Conservation (phyloP, 805 yeast genomes). For the Cyberlindnera xishuangbannaensis region DNA sequence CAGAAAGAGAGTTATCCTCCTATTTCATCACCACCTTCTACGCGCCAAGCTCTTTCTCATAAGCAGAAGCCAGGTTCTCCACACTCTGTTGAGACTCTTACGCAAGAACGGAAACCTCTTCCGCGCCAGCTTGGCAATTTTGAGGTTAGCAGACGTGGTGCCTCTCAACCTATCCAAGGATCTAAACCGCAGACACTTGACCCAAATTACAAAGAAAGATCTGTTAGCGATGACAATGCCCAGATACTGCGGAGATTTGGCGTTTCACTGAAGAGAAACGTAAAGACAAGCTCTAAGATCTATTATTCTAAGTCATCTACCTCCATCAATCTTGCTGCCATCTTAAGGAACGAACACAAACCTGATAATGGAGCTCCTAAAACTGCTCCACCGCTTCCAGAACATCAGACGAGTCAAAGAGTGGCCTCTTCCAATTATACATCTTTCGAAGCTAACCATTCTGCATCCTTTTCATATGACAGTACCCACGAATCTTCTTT, state of each 20-base stretch:
- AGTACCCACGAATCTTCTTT: conserved; percentile 20
- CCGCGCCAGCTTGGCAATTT: conserved; percentile 15
- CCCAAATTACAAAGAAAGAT: conserved; percentile 19
- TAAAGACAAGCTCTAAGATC: conserved; percentile 19
- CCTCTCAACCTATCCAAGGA: conserved; percentile 16
- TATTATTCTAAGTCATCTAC: conserved; percentile 26
- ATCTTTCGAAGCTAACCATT: conserved; percentile 11
- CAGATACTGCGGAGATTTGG: conserved; percentile 21
- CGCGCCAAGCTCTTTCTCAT: not conserved
- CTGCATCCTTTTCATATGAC: conserved; percentile 3
- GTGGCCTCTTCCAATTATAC: conserved; percentile 23
- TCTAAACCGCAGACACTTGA: conserved; percentile 21
- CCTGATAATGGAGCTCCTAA: conserved; percentile 4
- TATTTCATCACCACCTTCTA: conserved; percentile 4
- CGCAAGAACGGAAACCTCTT: conserved; percentile 3
- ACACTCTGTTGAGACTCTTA: not conserved
- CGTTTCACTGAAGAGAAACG: conserved; percentile 15
- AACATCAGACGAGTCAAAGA: conserved; percentile 7
- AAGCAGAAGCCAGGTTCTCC: not conserved
- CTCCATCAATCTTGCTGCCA: conserved; percentile 22
- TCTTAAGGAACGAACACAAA: conserved; percentile 12
- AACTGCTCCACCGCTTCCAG: conserved; percentile 9
- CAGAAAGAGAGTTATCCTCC: conserved; percentile 1
- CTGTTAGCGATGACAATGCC: conserved; percentile 15
- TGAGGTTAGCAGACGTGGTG: conserved; percentile 15